phyloP scores from a whole-genome alignment of 2,329 filamentous ascomycete genomes.

The Neonectria faginata region DNA sequence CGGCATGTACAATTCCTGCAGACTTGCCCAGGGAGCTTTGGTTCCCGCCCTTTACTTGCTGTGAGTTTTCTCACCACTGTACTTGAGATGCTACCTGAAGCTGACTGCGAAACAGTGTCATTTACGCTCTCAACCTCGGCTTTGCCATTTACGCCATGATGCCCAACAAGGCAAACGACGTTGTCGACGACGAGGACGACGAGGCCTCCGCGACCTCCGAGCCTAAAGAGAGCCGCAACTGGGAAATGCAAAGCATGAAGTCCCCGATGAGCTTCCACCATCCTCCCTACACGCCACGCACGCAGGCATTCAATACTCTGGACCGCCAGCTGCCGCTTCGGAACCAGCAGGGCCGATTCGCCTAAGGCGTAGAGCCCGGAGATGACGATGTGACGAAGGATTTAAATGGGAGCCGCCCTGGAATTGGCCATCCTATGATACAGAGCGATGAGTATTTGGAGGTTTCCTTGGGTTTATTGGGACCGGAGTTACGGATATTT shows the following conservation, averaged over 20 bases:
- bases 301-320: constrained; percentile 74
- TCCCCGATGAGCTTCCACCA: constrained; percentile 47
- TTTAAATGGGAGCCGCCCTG: background rate
- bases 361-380: constrained; percentile 10
- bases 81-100: background rate
- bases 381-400: constrained; percentile 1
- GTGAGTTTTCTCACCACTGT: constrained; percentile 60
- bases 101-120: constrained; percentile 55
- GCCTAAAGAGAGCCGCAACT: constrained; percentile 59
- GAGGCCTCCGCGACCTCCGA: constrained; percentile 50
- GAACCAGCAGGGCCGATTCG: constrained; percentile 44
- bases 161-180: constrained; percentile 66
- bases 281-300: constrained; percentile 72
- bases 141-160: constrained; percentile 69
- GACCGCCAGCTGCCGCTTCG: constrained; percentile 68
- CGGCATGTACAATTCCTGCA: constrained; percentile 69
- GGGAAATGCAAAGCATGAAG: constrained; percentile 69
- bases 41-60: constrained; percentile 74
- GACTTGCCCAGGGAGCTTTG: constrained; percentile 75
- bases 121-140: constrained; percentile 70
- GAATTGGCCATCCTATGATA: background rate
- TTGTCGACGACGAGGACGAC: constrained; percentile 57
- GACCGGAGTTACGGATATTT: constrained; percentile 22
- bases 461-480: constrained; percentile 20
- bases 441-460: background rate